Evolutionary conservation across 2,329 filamentous ascomycete species (phyloP).

Genomic region (Trichoderma semiorbis): DNA sequence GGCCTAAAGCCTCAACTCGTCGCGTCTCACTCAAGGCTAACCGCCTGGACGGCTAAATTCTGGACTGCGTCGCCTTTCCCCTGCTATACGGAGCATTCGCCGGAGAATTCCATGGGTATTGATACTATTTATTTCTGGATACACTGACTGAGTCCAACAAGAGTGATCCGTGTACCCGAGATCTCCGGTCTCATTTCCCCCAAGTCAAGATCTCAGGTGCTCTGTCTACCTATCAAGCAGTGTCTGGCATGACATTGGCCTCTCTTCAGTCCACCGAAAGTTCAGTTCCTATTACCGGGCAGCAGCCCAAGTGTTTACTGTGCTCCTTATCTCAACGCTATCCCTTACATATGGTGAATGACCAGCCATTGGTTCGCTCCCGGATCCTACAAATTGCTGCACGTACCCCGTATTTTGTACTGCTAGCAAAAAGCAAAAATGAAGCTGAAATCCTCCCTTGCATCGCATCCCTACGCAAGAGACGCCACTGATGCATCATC

Average conservation of each 20-base stretch:
- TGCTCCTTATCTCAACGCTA: neutral
- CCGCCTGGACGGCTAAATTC: neutral
- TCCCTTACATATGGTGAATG: neutral
- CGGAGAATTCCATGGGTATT: slow-evolving; percentile 3
- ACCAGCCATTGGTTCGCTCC: neutral
- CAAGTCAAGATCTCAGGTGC: neutral
- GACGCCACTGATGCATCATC: neutral
- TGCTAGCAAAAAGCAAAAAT: neutral
- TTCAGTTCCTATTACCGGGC: neutral
- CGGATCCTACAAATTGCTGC: neutral
- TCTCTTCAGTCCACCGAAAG: neutral
- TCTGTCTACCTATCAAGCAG: neutral
- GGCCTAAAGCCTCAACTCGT: neutral
- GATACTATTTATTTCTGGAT: neutral
- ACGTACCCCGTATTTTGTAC: neutral
- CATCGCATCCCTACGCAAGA: neutral
- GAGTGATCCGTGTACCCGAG: neutral
- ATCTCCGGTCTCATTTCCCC: neutral
- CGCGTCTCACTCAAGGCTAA: neutral
- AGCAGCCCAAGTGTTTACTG: neutral
- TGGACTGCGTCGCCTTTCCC: neutral
- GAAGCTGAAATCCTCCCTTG: neutral
- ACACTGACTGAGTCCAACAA: neutral
- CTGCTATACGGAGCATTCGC: neutral
- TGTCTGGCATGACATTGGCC: neutral